Evolutionary conservation across 208 protist genomes (phyloP).

Genomic region (Crithidia acanthocephali): DNA sequence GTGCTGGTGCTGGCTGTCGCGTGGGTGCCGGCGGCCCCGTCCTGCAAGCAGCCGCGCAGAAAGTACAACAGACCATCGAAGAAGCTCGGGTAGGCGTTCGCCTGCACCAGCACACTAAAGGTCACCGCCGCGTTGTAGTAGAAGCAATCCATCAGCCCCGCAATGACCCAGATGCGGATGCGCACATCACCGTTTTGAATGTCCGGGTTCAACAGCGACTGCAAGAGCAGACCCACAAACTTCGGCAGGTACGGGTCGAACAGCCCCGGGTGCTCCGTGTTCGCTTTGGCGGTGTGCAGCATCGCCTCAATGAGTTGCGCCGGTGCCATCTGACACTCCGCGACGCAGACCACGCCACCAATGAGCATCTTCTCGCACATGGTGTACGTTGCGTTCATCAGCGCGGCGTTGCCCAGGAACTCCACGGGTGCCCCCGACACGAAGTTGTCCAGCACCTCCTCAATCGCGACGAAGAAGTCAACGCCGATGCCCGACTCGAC

Average conservation of each 20-base stretch:
- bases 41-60: conserved; percentile 52
- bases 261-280: conserved; percentile 35
- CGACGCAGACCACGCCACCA: conserved; percentile 47
- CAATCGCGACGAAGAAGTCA: conserved; percentile 83
- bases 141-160: conserved; percentile 86
- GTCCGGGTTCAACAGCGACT: conserved; percentile 66
- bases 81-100: conserved; percentile 69
- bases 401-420: conserved; percentile 59
- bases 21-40: background rate
- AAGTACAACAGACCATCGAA: conserved; percentile 81
- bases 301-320: conserved; percentile 87
- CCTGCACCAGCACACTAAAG: conserved; percentile 52
- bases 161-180: conserved; percentile 80
- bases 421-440: conserved; percentile 63
- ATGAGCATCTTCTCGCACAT: conserved; percentile 88
- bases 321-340: conserved; percentile 62
- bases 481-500: conserved; percentile 83
- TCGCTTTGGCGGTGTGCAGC: conserved; percentile 85
- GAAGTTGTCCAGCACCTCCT: conserved; percentile 88
- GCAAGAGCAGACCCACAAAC: conserved; percentile 71
- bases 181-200: conserved; percentile 52
- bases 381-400: conserved; percentile 79
- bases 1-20: conserved; percentile 5
- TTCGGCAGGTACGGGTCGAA: conserved; percentile 67
- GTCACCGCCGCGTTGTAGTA: conserved; percentile 82